Percentiles rank a stretch among this genome's conserved stretches.
Conservation (phyloP, 2,329 filamentous ascomycete species). For the Ambrosiella cleistominuta region DNA sequence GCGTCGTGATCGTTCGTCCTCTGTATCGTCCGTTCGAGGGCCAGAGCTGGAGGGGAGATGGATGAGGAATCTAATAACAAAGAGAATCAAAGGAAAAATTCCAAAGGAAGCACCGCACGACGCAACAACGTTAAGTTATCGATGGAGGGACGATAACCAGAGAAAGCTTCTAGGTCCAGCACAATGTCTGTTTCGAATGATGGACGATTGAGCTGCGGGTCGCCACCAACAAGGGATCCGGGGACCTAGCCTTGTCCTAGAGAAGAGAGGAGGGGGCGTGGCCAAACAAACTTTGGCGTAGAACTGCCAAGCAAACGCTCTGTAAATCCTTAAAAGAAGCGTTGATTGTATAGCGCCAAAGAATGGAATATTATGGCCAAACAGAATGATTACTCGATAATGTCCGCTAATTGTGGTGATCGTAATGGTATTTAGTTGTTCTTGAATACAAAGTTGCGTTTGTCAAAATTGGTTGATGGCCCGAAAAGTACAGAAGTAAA, state of each 20-base stretch:
- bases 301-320: background rate
- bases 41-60: conserved; percentile 7
- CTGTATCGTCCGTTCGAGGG: conserved; percentile 3
- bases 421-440: too few relatives aligned
- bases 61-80: background rate
- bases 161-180: too few relatives aligned
- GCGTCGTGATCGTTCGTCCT: background rate
- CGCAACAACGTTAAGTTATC: background rate
- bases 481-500: too few relatives aligned
- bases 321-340: too few relatives aligned
- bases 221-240: background rate
- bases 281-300: background rate
- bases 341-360: too few relatives aligned
- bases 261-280: background rate
- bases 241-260: background rate
- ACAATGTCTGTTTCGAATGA: too few relatives aligned
- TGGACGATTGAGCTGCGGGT: background rate
- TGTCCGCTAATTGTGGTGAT: too few relatives aligned
- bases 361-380: too few relatives aligned
- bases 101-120: background rate
- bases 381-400: too few relatives aligned
- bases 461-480: too few relatives aligned
- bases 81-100: conserved; percentile 3
- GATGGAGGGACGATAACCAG: background rate
- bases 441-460: too few relatives aligned